Base-by-base conservation (phyloP, 331 rosid genomes). In the Acacia concinna region DNA sequence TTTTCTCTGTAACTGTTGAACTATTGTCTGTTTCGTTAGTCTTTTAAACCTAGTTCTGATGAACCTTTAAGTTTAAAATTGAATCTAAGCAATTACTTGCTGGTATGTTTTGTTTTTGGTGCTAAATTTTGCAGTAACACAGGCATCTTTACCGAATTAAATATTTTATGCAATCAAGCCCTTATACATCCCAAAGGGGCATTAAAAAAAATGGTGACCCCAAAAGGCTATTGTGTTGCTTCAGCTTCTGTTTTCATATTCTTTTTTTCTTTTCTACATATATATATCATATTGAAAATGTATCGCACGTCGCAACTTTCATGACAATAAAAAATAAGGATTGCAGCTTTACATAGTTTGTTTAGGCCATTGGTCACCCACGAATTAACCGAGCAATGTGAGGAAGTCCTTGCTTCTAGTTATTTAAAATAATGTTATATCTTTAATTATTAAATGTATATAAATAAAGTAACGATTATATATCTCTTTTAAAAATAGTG, bases 1-100 rank as follows among this genome's bases (percentile, higher is more conserved):
- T 11, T 82, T 73, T 79, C 25, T 79, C 30, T 56, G 80, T 66
- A 65, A 82, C 80, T 54, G 84, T 88, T 79, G 73, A 81, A 71
- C 62, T 74, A 79, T 83, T 77, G 74, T 44, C 78, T 78, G 56
- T 83, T 70, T 27, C 62, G 3, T 2, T 79, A 68, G 76, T 78
- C 81, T 40, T 71, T 78, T 56, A 74, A 73, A 41, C 79, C 32
- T 47, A 76, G 65, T 62, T 79, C 44, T 49, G 37, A 49, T 49
- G 52, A 46, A 63, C 47, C 43, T 4, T 56, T 23, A 12, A 82
- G 35, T 66, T 71, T 67, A 71, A 54, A 75, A 51, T 74, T 71
- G 23, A 35, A 69, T 23, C 21, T 35, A 30, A 38, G 67, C 83
- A 47, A 44, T 63, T 68, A 49, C 68, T 27, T 23, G 10, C 59